Evolutionary conservation across 2,329 filamentous ascomycete genomes (phyloP).

Genomic region (Fusarium sp.): DNA sequence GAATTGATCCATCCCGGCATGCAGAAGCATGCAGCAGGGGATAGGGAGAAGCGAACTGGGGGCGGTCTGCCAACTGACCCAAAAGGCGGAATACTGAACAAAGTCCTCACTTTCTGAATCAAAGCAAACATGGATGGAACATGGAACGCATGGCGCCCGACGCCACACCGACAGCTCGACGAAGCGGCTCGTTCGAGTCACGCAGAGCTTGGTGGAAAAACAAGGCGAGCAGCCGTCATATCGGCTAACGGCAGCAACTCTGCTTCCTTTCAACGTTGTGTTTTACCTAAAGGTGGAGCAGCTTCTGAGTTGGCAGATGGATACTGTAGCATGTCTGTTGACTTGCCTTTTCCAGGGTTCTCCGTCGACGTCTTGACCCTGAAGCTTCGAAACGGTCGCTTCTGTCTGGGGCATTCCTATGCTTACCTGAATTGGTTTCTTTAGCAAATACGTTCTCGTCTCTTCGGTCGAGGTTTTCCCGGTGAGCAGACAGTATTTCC

Average conservation of each 20-base stretch:
- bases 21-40: constrained; percentile 2
- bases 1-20: neutral
- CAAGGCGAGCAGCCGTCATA: neutral
- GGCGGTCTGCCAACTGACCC: constrained; percentile 3
- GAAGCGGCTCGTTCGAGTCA: constrained; percentile 6
- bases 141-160: constrained; percentile 7
- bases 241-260: neutral
- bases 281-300: neutral
- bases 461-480: neutral
- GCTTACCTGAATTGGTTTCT: neutral
- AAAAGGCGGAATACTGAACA: constrained; percentile 14
- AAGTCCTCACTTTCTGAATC: constrained; percentile 3
- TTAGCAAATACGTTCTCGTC: constrained; percentile 1
- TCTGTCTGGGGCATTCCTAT: neutral
- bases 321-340: constrained; percentile 1
- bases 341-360: constrained; percentile 23
- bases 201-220: neutral
- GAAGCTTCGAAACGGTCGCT: constrained; percentile 1
- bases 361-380: constrained; percentile 8
- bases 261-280: neutral
- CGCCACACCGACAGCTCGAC: constrained; percentile 16
- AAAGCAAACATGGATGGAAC: constrained; percentile 3
- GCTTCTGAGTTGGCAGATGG: constrained; percentile 10
- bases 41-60: constrained; percentile 1
- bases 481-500: neutral